Percentiles rank a stretch among this genome's conserved stretches.
Evolutionary conservation across 2,329 filamentous ascomycete species (phyloP).

Genomic region (Endocalyx cinctus): DNA sequence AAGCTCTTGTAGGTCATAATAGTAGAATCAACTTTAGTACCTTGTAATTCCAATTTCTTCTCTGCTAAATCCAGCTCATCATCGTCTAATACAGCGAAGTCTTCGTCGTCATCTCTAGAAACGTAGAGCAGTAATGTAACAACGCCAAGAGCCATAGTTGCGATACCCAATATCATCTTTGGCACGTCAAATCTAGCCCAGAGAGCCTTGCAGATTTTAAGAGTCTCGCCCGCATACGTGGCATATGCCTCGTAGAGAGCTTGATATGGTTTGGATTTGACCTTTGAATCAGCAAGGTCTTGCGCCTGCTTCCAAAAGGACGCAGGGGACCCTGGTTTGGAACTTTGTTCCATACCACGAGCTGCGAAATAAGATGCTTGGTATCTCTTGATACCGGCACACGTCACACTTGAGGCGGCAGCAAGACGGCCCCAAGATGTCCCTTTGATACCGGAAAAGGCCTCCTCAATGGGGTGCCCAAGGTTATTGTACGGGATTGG

Average conservation of each 20-base stretch:
- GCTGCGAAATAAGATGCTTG: constrained; percentile 76
- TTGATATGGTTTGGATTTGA: constrained; percentile 34
- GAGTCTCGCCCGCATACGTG: constrained; percentile 72
- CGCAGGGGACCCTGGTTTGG: constrained; percentile 48
- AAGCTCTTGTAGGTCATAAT: constrained; percentile 30
- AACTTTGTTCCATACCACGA: constrained; percentile 60
- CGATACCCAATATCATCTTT: constrained; percentile 78
- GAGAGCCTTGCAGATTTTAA: constrained; percentile 73
- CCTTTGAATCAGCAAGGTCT: constrained; percentile 25
- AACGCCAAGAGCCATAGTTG: constrained; percentile 64
- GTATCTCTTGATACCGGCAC: constrained; percentile 85
- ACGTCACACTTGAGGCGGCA: constrained; percentile 68
- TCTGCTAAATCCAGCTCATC: constrained; percentile 56
- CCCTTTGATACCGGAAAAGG: constrained; percentile 69
- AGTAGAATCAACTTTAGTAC: constrained; percentile 22
- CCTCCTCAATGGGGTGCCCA: constrained; percentile 88
- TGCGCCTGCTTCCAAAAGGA: constrained; percentile 56
- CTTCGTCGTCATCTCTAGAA: constrained; percentile 51
- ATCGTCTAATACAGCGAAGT: constrained; percentile 49
- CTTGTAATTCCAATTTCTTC: constrained; percentile 50
- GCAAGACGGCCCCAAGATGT: constrained; percentile 74
- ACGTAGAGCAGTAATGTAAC: constrained; percentile 70
- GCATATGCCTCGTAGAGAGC: constrained; percentile 56
- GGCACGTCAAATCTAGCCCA: constrained; percentile 91
- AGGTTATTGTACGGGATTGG: constrained; percentile 97